Evolutionary conservation across 305 asterid species (phyloP).

Genomic region (Caryopteris hybrid): DNA sequence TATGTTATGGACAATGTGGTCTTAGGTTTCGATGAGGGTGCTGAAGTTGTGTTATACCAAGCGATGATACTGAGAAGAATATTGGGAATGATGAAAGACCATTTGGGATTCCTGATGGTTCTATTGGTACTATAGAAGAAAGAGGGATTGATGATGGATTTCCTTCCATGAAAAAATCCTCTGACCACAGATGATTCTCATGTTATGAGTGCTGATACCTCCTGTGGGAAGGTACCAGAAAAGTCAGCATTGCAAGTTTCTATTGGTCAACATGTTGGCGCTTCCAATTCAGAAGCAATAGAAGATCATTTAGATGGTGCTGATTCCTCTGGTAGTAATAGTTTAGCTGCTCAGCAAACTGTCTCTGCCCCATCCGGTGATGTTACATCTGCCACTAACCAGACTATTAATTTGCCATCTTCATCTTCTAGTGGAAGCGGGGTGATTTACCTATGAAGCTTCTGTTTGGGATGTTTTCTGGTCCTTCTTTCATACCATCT

Average conservation of each 20-base stretch:
- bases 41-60: conserved; percentile 85
- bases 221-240: conserved; percentile 37
- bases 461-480: conserved; percentile 97
- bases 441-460: conserved; percentile 69
- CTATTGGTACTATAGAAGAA: conserved; percentile 37
- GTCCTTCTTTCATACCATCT: conserved; percentile 90
- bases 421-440: conserved; percentile 41
- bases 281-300: conserved; percentile 29
- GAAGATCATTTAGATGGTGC: conserved; percentile 33
- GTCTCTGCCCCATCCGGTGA: conserved; percentile 34
- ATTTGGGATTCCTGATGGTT: conserved; percentile 42
- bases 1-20: conserved; percentile 65
- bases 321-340: conserved; percentile 30
- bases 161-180: conserved; percentile 39
- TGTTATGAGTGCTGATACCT: conserved; percentile 31
- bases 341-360: conserved; percentile 33
- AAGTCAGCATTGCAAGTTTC: conserved; percentile 36
- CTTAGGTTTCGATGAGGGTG: conserved; percentile 90
- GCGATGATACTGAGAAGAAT: conserved; percentile 67
- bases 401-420: conserved; percentile 32
- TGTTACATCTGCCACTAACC: conserved; percentile 35
- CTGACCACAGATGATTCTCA: conserved; percentile 37
- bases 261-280: conserved; percentile 30
- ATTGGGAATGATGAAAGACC: conserved; percentile 44
- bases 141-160: conserved; percentile 35